A percentile compares a stretch with the other conserved stretches of the same genome.
phyloP scores from a whole-genome alignment of 2,329 filamentous ascomycete species.

The Xylaria polymorpha region DNA sequence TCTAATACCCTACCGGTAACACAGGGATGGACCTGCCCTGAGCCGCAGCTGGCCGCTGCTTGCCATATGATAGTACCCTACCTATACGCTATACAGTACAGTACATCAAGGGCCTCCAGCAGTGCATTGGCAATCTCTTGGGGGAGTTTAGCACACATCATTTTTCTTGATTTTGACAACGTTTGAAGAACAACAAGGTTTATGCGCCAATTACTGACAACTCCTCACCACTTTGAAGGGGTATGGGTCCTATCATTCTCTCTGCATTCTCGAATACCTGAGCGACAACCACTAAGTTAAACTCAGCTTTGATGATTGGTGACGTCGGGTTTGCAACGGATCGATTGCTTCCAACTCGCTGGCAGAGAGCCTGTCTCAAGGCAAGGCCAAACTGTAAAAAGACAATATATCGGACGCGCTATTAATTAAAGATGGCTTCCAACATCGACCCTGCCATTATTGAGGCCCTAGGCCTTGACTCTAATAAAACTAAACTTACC shows the following conservation, averaged over 20 bases:
- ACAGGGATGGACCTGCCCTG: conserved; percentile 27
- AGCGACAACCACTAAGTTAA: background rate
- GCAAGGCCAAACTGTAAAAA: background rate
- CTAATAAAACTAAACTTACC: conserved; percentile 64
- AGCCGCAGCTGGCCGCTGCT: conserved; percentile 31
- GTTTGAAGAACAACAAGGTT: background rate
- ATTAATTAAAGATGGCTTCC: conserved; percentile 52
- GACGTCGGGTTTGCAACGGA: conserved; percentile 24
- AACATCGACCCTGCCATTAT: conserved; percentile 72
- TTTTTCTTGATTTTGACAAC: background rate
- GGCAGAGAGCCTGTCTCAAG: background rate
- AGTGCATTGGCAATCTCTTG: background rate
- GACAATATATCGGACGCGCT: background rate
- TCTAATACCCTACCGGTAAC: background rate
- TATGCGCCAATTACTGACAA: background rate
- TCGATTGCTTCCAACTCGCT: background rate
- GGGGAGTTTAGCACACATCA: background rate
- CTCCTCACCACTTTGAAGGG: background rate
- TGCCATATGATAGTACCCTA: background rate
- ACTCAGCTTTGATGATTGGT: background rate
- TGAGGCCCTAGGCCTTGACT: conserved; percentile 69
- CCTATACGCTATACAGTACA: background rate
- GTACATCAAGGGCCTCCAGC: background rate
- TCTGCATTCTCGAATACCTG: background rate
- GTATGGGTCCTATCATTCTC: background rate